Evolutionary conservation across 768 basidiomycete genomes (phyloP), one percentile per base, ranked within the genome.

Genomic region (Crucibulum laeve): DNA sequence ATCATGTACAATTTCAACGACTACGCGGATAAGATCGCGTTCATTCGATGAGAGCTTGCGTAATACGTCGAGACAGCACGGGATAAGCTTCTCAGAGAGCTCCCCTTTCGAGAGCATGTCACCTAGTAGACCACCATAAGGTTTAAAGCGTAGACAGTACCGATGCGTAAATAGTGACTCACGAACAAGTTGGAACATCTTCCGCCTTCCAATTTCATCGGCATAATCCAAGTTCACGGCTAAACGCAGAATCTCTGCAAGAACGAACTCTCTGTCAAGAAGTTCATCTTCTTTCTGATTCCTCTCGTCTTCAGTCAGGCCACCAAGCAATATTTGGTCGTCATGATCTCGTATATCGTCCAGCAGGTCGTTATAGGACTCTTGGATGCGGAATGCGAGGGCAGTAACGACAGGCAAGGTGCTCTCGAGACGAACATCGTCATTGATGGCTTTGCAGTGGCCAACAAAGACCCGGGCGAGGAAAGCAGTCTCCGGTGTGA

Each of bases 131-230:
- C 15, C 25, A 37, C 23, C 21, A 18, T 26, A 25, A n/a, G 37
- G 25, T 37, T 28, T 11, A 13, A 52, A 25, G 38, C 21, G 45
- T 36, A 28, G 14, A 5, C 7, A 37, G 4, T 21, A 30, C n/a
- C 19, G 18, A 26, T 34, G 23, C 8, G 43, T 38, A 21, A 44
- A 47, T 33, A 14, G 23, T 24, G 14, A 80, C 87, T 62, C 48
- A 87, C 91, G 81, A 53, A 94, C 80, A 24, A 94, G 80, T 39
- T 79, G 73, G 54, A 87, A 88, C 84, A 93, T 92, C 63, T 87
- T 87, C 46, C 91, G 67, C 46, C 91, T 67, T 3, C 95, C 94
- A 46, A 87, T 88, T 61, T 96, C 92, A 64, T 98, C 95, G 0
- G 83, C 78, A 53, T 94, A 97, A 61, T 97, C 94, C 21, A 92